Evolutionary conservation across 768 basidiomycete species (phyloP).

Genomic region (Calocybe indica): DNA sequence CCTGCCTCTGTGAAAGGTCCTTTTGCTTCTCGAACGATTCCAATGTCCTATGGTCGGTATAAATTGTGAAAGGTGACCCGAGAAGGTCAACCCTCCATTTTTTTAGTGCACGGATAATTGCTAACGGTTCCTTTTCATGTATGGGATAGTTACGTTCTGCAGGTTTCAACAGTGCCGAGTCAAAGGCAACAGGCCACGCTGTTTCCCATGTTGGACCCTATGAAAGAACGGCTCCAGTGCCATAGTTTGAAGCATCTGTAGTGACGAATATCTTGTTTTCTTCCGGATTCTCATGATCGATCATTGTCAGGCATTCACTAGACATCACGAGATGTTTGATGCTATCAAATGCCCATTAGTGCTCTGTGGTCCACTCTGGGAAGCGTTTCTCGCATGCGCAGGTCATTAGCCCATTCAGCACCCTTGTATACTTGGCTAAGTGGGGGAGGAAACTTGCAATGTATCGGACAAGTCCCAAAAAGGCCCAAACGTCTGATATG

Average conservation of each 20-base stretch:
- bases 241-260: slow-evolving; percentile 30
- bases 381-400: slow-evolving; percentile 12
- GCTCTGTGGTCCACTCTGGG: slow-evolving; percentile 11
- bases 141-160: slow-evolving; percentile 42
- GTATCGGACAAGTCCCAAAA: slow-evolving; percentile 32
- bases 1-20: not conserved
- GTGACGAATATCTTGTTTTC: slow-evolving; percentile 8
- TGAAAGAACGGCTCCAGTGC: slow-evolving; percentile 23
- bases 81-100: slow-evolving; percentile 5
- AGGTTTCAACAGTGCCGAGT: slow-evolving; percentile 25
- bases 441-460: slow-evolving; percentile 29
- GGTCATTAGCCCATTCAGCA: not conserved
- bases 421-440: slow-evolving; percentile 18
- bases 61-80: slow-evolving; percentile 8
- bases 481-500: slow-evolving; percentile 22
- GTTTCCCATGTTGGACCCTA: not conserved
- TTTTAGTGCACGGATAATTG: slow-evolving; percentile 20
- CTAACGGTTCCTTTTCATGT: slow-evolving; percentile 48
- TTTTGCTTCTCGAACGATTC: not conserved
- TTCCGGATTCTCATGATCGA: slow-evolving; percentile 14
- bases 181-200: slow-evolving; percentile 32
- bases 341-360: slow-evolving; percentile 18
- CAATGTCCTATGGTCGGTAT: slow-evolving; percentile 10
- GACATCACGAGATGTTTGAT: slow-evolving; percentile 10
- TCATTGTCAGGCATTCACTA: slow-evolving; percentile 13